These are phyloP conservation scores for Exophiala lecanii-corni DNA, from an alignment of 2,329 filamentous ascomycete genomes.

Conservation along the genomic window DNA sequence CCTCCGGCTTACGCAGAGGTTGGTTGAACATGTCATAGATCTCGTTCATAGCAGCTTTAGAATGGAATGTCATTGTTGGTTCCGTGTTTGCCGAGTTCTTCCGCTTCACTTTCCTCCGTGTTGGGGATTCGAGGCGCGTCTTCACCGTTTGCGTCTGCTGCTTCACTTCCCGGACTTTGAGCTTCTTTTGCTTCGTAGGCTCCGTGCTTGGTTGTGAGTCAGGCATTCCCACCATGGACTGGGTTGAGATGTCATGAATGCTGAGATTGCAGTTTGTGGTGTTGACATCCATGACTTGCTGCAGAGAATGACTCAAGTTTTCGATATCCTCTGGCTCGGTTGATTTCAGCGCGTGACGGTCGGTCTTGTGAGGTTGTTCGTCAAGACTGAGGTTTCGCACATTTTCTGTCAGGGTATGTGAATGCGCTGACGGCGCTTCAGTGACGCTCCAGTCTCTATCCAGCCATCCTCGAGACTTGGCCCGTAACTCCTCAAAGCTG, in stretches of 20 bases:
- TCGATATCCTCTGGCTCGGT: slow-evolving; percentile 30
- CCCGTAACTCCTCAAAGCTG: slow-evolving; percentile 89
- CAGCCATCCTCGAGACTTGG: slow-evolving; percentile 65
- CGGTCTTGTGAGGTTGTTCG: slow-evolving; percentile 4
- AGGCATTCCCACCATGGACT: slow-evolving; percentile 26
- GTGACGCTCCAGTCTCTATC: slow-evolving; percentile 49
- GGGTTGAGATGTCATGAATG: slow-evolving; percentile 21
- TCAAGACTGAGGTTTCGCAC: slow-evolving; percentile 7
- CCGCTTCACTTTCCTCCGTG: slow-evolving; percentile 75
- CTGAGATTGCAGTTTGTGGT: slow-evolving; percentile 5
- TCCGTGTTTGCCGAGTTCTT: slow-evolving; percentile 61
- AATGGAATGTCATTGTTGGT: slow-evolving; percentile 98
- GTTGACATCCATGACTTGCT: slow-evolving; percentile 17
- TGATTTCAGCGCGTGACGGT: slow-evolving; percentile 11
- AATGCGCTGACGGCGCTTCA: background rate
- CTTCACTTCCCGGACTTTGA: slow-evolving; percentile 79
- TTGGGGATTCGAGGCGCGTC: slow-evolving; percentile 86
- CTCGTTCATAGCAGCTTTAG: slow-evolving; percentile 89
- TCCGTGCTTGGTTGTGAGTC: slow-evolving; percentile 10
- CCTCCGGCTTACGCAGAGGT: slow-evolving; percentile 55
- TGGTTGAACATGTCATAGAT: slow-evolving; percentile 98
- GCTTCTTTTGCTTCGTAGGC: slow-evolving; percentile 53
- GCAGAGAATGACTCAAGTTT: slow-evolving; percentile 22
- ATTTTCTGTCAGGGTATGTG: slow-evolving; percentile 4
- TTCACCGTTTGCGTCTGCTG: slow-evolving; percentile 90